Evolutionary conservation across 2,329 filamentous ascomycete species (phyloP).

Genomic region (Remersonia thermophila): DNA sequence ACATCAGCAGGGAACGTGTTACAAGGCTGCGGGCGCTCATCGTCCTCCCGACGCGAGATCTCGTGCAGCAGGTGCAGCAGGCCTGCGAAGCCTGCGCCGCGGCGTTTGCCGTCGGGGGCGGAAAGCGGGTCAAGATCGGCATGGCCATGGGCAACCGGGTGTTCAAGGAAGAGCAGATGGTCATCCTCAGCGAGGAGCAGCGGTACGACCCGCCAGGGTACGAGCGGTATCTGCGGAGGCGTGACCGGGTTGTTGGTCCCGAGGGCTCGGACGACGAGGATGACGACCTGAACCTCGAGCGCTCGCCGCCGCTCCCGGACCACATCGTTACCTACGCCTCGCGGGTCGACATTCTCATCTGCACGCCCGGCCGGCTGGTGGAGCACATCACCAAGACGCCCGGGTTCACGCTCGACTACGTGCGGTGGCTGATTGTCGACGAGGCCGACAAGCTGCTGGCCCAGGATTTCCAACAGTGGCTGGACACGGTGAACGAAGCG

Average conservation of each 20-base stretch:
- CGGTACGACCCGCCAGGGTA: constrained; percentile 55
- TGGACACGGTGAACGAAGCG: constrained; percentile 55
- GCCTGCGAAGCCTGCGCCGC: constrained; percentile 62
- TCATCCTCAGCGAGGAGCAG: constrained; percentile 33
- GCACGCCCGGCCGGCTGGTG: constrained; percentile 81
- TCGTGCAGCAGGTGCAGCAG: constrained; percentile 75
- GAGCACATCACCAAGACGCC: constrained; percentile 78
- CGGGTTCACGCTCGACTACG: constrained; percentile 64
- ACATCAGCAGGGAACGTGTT: constrained; percentile 51
- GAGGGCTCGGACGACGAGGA: constrained; percentile 32
- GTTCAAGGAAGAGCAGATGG: constrained; percentile 50
- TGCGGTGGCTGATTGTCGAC: constrained; percentile 84
- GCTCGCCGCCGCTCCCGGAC: constrained; percentile 33
- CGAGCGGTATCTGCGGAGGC: constrained; percentile 22
- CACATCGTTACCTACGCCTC: constrained; percentile 56
- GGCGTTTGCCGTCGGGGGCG: constrained; percentile 40
- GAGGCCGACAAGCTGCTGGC: constrained; percentile 87
- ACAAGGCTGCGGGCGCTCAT: constrained; percentile 67
- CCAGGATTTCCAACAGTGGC: constrained; percentile 88
- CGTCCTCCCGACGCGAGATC: constrained; percentile 79
- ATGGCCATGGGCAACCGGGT: constrained; percentile 72
- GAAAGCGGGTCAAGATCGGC: constrained; percentile 64
- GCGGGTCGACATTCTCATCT: constrained; percentile 77
- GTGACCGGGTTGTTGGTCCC: constrained; percentile 31
- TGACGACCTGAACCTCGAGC: constrained; percentile 26